Base-by-base conservation (phyloP, 2,329 filamentous ascomycete species). In the Diplocarpon mali region DNA sequence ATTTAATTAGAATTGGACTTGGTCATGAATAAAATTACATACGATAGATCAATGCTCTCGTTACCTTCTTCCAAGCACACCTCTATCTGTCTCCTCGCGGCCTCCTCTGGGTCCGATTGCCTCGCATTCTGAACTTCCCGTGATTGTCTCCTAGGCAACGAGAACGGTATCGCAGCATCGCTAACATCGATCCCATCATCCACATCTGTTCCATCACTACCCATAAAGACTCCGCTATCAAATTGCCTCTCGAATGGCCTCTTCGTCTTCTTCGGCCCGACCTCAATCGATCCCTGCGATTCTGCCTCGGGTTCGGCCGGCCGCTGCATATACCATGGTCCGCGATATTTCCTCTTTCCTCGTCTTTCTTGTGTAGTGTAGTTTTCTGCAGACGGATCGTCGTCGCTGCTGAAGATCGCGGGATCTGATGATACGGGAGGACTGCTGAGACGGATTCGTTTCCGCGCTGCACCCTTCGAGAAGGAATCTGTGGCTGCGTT, bases 211-310 rank as follows among this genome's bases (percentile, higher is more conserved):
- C 61, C 64, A 52, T 83, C 80, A 49, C 76, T 81, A 3, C 72
- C 76, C 65, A 86, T 71, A 64, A 73, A 86, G 2, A 87, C 73
- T 40, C 78, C 80, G 60, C 80, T 85, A 62, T 86, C 83, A 46
- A 74, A 65, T 52, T 81, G 75, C 41, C 77, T 69, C 54, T 69
- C 65, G 42, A 83, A 66, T 12, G 67, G 67, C 32, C 76, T 69
- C 60, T 73, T 78, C 40, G 54, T 59, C 39, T 42, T 52, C 5
- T 46, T 41, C 5, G 45, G 45, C 8, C 46, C 48, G 6, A 40
- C n/a, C 28, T 48, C 46, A 3, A 35, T 24, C 13, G 34, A 43
- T 12, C 53, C 49, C 29, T 51, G 35, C 27, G 42, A 41, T 15
- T 35, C 38, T 37, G 40, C 32, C 46, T 61, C 54, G 4, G 50